A percentile compares a stretch with the other conserved stretches of the same genome.
phyloP scores from a whole-genome alignment of 2,329 filamentous ascomycete genomes.

The Clonostachys rosea region DNA sequence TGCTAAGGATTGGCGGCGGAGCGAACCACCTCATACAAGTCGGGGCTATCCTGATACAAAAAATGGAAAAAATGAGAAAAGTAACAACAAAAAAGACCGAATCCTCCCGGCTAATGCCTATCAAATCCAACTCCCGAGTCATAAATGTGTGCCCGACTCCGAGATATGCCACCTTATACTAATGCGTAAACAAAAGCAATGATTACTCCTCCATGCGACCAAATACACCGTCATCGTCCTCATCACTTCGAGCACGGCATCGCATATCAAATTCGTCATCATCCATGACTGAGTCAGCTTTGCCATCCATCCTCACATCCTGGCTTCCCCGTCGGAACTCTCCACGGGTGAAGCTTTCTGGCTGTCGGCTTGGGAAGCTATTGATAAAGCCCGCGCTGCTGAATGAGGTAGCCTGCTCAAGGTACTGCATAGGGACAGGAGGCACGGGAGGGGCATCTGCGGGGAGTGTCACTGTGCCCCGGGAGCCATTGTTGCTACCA shows the following conservation, averaged over 20 bases:
- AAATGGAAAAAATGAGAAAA: slow-evolving; percentile 21
- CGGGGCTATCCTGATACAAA: slow-evolving; percentile 43
- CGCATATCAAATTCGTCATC: slow-evolving; percentile 63
- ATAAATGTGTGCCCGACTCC: slow-evolving; percentile 2
- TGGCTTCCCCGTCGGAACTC: slow-evolving; percentile 42
- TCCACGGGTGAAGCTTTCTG: slow-evolving; percentile 62
- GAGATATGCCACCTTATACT: background rate
- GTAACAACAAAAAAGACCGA: background rate
- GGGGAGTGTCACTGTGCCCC: slow-evolving; percentile 54
- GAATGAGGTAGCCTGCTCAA: slow-evolving; percentile 54
- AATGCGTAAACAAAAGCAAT: background rate
- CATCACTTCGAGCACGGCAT: slow-evolving; percentile 66
- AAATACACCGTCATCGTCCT: slow-evolving; percentile 94
- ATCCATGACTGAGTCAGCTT: slow-evolving; percentile 57
- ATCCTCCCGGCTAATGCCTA: slow-evolving; percentile 1
- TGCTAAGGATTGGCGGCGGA: slow-evolving; percentile 62
- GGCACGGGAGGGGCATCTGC: slow-evolving; percentile 83
- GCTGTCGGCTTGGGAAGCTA: slow-evolving; percentile 55
- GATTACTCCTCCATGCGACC: slow-evolving; percentile 87
- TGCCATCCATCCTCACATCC: slow-evolving; percentile 66
- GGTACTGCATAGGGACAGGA: slow-evolving; percentile 75
- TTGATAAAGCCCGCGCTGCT: slow-evolving; percentile 58
- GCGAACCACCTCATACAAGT: slow-evolving; percentile 49
- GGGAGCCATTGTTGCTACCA: slow-evolving; percentile 71
- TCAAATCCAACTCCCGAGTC: background rate